Base-by-base conservation (phyloP, 371 early-diverging fungal species). In the Mucor circinelloides region DNA sequence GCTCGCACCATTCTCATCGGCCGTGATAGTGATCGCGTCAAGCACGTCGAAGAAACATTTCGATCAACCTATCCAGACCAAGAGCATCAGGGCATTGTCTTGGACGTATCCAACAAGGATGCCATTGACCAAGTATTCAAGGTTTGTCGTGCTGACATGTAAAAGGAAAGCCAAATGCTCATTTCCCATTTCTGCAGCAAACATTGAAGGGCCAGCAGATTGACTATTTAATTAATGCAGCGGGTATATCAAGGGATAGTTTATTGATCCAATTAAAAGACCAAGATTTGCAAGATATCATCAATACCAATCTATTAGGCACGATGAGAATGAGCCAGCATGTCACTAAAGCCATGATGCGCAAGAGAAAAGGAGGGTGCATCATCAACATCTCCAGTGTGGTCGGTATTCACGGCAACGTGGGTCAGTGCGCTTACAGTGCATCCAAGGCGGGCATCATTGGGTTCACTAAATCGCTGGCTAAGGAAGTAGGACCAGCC, bases 351-450 rank as follows among this genome's bases (percentile, higher is more conserved):
- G 68, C 74, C 7, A 86, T 91, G 91, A 61, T 91, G 23, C 71
- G 83, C 58, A 80, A 81, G 38, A 75, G 81, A 63, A 44, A 63
- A 66, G 75, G 75, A 74, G 93, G 95, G 1, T 89, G 87, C 54
- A 94, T 96, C 57, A 84, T 97, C 75, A 95, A 96, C 75, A 82
- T 96, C 19, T 79, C 94, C 1, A 94, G 95, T 61, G 88, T 92
- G 2, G 80, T 93, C 25, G 97, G 95, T 12, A 55, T 90, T 10
- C 78, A 86, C 25, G 95, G 95, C 4, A 94, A 91, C 64, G 71
- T 74, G 50, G 97, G 94, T 3, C 94, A 94, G 75, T 79, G 86
- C 9, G 87, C 84, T 15, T 96, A 96, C 75, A 82, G 89, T 68
- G 94, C 96, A 0, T 86, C 94, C 48, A 96, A 97, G 77, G 91